Base-by-base conservation (phyloP, 1,139 yeast genomes). In the Geotrichum fermentans region DNA sequence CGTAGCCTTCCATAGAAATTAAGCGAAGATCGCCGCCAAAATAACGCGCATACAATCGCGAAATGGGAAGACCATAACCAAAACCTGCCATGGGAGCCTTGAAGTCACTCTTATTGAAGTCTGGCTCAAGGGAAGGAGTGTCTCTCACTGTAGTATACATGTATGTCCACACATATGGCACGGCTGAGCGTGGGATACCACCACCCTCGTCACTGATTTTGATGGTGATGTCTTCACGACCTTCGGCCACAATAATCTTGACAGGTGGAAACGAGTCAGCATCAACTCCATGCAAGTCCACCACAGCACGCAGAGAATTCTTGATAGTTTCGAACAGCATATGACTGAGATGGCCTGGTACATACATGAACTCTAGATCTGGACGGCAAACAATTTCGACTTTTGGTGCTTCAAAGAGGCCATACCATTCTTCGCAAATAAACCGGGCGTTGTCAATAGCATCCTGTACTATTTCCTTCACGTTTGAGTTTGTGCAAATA, bases 21-120 rank as follows among this genome's bases (percentile, higher is more conserved):
- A 89, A 73, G 62, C 83, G 84, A 67, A 88, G 74, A 61, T 88
- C 96, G 1, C 97, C 96, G 2, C 96, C 95, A 63, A 89, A 88
- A 64, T 89, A 89, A 56, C 90, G 82, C 0, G 96, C 89, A 58
- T 89, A 89, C 37, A 89, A 73, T 54, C 96, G 70, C 44, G 92
- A 82, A 52, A 89, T 82, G 1, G 96, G 96, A 59, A 88, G 73
- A 0, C 97, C 96, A 61, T 88, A 90, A 35, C 96, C 96, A 59
- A 85, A 84, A 0, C 96, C 97, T 43, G 96, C 96, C 87, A 88
- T 83, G 50, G 96, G 97, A 1, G 96, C 95, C 65, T 79, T 80
- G 67, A 82, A 82, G 51, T 82, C 81, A 28, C 78, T 71, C 40
- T 61, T 57, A 40, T 65, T 58, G 40, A 67, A 61, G 52, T 79